Percentiles rank a stretch among this genome's conserved stretches.
These are phyloP conservation scores for Neonectria faginata DNA, from an alignment of 2,329 filamentous ascomycete genomes.

Conservation along the genomic window DNA sequence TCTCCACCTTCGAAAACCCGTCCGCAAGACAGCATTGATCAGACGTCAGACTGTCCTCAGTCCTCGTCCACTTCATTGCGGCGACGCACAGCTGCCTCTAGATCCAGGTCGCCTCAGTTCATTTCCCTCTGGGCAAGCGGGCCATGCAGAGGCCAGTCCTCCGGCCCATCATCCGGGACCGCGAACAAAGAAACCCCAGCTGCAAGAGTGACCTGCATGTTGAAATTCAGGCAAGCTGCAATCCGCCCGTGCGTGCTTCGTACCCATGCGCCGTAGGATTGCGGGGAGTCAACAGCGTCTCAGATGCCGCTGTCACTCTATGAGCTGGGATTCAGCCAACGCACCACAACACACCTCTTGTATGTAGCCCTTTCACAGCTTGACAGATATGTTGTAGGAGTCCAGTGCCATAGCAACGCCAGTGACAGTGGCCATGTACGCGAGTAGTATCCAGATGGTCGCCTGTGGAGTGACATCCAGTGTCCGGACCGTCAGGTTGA, in stretches of 20 bases:
- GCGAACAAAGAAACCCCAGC: slow-evolving; percentile 18
- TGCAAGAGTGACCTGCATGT: slow-evolving; percentile 20
- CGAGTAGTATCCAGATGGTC: slow-evolving; percentile 80
- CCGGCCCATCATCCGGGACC: not conserved
- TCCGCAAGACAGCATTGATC: slow-evolving; percentile 2
- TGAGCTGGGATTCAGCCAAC: not conserved
- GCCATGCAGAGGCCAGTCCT: slow-evolving; percentile 8
- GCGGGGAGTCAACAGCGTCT: slow-evolving; percentile 5
- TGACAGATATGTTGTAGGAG: slow-evolving; percentile 74
- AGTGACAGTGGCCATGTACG: slow-evolving; percentile 77
- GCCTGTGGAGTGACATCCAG: slow-evolving; percentile 73
- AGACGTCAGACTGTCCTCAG: not conserved
- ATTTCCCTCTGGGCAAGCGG: slow-evolving; percentile 7
- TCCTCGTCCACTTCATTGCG: slow-evolving; percentile 1
- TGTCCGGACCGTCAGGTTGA: slow-evolving; percentile 90
- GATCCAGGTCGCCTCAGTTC: not conserved
- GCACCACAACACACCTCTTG: not conserved
- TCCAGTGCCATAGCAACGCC: slow-evolving; percentile 76
- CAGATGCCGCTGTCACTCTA: slow-evolving; percentile 3
- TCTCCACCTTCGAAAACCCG: slow-evolving; percentile 21
- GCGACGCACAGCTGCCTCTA: not conserved
- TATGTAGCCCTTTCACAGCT: slow-evolving; percentile 60
- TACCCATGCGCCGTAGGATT: slow-evolving; percentile 16
- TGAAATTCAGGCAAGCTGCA: slow-evolving; percentile 17
- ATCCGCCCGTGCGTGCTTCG: slow-evolving; percentile 9